Conservation (phyloP, 139 green algal genomes). For the Chlorella sp. region DNA sequence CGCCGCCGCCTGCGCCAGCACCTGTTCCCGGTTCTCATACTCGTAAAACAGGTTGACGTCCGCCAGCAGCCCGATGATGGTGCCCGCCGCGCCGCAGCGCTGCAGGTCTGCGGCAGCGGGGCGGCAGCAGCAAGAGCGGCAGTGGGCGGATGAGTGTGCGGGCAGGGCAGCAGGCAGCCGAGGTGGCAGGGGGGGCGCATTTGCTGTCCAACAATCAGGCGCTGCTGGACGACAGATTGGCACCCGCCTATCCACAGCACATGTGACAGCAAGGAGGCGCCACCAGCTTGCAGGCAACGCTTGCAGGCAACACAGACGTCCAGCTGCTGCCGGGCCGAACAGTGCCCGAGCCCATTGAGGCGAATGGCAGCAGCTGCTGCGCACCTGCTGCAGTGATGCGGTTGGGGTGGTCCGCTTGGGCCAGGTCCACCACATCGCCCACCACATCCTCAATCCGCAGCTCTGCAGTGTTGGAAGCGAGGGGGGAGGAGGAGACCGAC, state of each 20-base stretch:
- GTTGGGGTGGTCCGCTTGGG: conserved; percentile 38
- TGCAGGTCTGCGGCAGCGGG: conserved; percentile 38
- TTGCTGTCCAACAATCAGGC: too few species aligned
- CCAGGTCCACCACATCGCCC: conserved; percentile 66
- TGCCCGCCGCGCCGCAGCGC: conserved; percentile 47
- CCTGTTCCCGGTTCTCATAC: conserved; percentile 67
- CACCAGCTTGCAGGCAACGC: too few species aligned
- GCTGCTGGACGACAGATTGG: too few species aligned
- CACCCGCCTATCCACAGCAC: too few species aligned
- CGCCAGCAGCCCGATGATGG: conserved; percentile 51
- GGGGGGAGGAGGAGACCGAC: not conserved
- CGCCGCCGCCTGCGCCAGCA: conserved; percentile 45
- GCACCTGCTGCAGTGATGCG: conserved; percentile 44
- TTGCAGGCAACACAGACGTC: too few species aligned
- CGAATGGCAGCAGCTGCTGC: not conserved
- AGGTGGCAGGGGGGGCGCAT: not conserved
- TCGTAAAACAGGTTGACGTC: conserved; percentile 72
- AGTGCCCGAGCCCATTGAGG: too few species aligned
- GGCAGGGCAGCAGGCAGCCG: not conserved
- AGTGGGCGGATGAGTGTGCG: too few species aligned
- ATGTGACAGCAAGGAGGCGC: not conserved
- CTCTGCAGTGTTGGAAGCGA: not conserved
- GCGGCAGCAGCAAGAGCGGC: too few species aligned
- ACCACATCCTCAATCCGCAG: conserved; percentile 60
- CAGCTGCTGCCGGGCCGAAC: too few species aligned